Evolutionary conservation across 2,329 filamentous ascomycete genomes (phyloP).

Genomic region (Pseudopyricularia cyperi): DNA sequence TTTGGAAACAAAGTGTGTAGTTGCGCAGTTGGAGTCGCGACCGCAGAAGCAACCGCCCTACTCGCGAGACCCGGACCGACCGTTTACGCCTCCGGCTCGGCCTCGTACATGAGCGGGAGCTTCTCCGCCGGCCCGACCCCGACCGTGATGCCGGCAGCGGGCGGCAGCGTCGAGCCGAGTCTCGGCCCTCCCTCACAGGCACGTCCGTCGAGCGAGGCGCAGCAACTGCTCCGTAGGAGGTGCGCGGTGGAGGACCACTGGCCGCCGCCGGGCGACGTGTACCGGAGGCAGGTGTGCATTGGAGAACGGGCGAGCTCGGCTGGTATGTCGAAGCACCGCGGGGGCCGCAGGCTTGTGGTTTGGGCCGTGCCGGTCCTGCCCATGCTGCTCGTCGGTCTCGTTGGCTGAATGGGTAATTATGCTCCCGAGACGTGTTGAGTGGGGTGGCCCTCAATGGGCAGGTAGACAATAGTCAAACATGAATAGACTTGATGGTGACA

Average conservation of each 20-base stretch:
- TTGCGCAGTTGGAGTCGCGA: not conserved
- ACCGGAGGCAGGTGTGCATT: not conserved
- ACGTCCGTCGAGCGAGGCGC: not conserved
- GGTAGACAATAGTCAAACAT: no score
- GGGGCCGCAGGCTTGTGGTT: not conserved
- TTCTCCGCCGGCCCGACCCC: not conserved
- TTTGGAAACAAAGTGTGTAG: not conserved
- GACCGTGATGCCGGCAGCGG: not conserved
- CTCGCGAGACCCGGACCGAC: not conserved
- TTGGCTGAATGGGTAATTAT: no score
- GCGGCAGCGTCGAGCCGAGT: not conserved
- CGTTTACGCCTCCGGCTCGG: not conserved
- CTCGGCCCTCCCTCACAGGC: not conserved
- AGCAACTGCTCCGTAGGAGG: not conserved
- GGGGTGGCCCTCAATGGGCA: no score
- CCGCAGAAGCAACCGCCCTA: not conserved
- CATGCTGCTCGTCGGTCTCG: not conserved
- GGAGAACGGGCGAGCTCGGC: not conserved
- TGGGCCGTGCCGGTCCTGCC: not conserved
- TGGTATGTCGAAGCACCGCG: not conserved
- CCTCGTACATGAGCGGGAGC: not conserved
- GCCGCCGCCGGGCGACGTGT: not conserved
- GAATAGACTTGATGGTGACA: no score
- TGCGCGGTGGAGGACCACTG: not conserved
- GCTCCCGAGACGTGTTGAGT: no score